Evolutionary conservation across 306 rosid species (phyloP).

Genomic region (Quercus agrifolia): DNA sequence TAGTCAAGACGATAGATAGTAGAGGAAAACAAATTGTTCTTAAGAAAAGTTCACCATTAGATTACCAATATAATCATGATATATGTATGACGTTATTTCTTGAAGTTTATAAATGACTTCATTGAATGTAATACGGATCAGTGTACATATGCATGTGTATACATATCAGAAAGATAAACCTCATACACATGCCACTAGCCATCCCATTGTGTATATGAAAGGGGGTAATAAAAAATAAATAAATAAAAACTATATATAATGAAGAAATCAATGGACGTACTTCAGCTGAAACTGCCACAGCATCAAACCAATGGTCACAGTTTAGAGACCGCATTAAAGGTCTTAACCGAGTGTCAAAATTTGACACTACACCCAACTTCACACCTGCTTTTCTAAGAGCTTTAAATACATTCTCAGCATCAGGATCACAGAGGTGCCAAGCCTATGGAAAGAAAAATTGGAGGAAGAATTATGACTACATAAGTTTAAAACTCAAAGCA

Average conservation of each 20-base stretch:
- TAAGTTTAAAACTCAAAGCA: neutral
- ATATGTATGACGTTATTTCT: neutral
- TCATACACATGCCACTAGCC: neutral
- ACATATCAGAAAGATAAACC: neutral
- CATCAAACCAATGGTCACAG: slow-evolving; percentile 95
- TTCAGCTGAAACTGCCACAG: slow-evolving; percentile 97
- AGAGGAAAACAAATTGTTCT: neutral
- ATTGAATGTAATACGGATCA: neutral
- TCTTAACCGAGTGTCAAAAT: slow-evolving; percentile 88
- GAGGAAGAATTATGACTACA: slow-evolving; percentile 10
- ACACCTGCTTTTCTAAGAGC: slow-evolving; percentile 80
- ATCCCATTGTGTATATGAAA: neutral
- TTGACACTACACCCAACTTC: slow-evolving; percentile 79
- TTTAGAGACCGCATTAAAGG: slow-evolving; percentile 72
- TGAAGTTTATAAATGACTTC: neutral
- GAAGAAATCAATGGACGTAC: slow-evolving; percentile 31
- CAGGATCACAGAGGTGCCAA: slow-evolving; percentile 95
- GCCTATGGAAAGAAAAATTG: slow-evolving; percentile 49
- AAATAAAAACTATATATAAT: neutral
- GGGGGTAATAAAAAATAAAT: too few relatives aligned
- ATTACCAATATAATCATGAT: neutral
- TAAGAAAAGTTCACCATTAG: neutral
- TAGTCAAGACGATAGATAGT: neutral
- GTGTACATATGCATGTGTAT: neutral
- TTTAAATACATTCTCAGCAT: slow-evolving; percentile 65